These are phyloP conservation scores for Salix suchowensis DNA, from an alignment of 345 rosid species.

Conservation along the genomic window DNA sequence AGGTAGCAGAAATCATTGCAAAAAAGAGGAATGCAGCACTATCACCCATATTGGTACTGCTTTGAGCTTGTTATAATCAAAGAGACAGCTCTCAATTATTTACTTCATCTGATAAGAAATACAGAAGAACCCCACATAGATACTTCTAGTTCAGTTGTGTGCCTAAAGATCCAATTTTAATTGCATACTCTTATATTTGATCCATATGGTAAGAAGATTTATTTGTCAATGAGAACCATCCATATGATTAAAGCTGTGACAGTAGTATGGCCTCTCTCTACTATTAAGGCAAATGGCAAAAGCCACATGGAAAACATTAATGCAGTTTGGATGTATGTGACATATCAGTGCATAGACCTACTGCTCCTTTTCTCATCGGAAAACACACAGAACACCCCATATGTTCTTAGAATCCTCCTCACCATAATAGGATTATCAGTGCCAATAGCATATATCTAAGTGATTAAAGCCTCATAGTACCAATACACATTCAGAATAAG, in stretches of 20 bases:
- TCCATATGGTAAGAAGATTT: not conserved
- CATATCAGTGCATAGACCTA: not conserved
- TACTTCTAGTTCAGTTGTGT: not conserved
- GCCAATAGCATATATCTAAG: not conserved
- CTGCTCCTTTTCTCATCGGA: not conserved
- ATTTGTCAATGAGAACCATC: not conserved
- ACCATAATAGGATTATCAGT: not conserved
- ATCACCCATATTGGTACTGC: not conserved
- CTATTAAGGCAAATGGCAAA: not conserved
- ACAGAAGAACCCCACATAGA: not conserved
- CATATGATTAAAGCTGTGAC: not conserved
- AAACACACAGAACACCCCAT: not conserved
- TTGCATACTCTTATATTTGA: not conserved
- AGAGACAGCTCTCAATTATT: not conserved
- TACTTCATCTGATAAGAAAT: not conserved
- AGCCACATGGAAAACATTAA: not conserved
- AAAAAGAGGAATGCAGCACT: not conserved
- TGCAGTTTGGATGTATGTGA: not conserved
- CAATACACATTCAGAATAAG: not conserved
- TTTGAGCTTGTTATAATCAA: not conserved
- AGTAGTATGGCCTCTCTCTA: no score
- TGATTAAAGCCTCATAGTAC: not conserved
- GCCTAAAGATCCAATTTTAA: not conserved
- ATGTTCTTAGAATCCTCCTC: not conserved
- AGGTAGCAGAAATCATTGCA: constrained; percentile 4